Percentiles rank a stretch among this genome's conserved stretches.
Conservation (phyloP, 1,284 basidiomycete species). For the Trametes polyzona region DNA sequence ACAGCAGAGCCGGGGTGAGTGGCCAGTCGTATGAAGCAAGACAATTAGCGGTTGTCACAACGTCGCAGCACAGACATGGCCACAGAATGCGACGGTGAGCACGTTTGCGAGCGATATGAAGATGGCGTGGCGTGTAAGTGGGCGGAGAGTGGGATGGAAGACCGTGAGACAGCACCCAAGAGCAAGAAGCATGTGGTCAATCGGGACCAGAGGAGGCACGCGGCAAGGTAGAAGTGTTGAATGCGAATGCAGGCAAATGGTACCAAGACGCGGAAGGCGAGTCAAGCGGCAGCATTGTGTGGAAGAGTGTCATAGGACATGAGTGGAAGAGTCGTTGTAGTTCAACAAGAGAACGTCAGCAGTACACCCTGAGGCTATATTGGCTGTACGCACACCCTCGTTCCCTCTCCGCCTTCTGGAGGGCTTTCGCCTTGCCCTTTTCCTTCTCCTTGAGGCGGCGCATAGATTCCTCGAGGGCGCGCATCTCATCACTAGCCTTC, state of each 20-base stretch:
- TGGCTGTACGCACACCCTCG: conserved; percentile 64
- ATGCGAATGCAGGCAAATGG: no score
- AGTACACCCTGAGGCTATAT: conserved; percentile 8
- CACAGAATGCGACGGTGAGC: no score
- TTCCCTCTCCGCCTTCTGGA: conserved; percentile 71
- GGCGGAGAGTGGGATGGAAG: background rate
- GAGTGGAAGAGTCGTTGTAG: background rate
- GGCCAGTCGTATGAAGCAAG: no score
- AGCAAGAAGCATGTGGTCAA: background rate
- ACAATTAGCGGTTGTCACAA: no score
- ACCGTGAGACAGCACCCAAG: background rate
- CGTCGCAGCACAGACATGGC: no score
- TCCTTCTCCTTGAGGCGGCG: conserved; percentile 73
- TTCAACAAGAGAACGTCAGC: conserved; percentile 1
- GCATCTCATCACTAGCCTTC: conserved; percentile 73
- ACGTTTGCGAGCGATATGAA: no score
- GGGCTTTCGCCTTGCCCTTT: conserved; percentile 72
- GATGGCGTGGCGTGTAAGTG: background rate
- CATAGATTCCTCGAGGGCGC: conserved; percentile 69
- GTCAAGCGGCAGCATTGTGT: background rate
- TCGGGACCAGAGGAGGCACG: background rate
- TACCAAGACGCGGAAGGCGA: background rate
- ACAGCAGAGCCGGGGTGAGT: no score
- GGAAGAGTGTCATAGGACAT: background rate
- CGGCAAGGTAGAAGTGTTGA: background rate